Conservation (phyloP, 2,329 filamentous ascomycete species). For the Aspergillus sp. region DNA sequence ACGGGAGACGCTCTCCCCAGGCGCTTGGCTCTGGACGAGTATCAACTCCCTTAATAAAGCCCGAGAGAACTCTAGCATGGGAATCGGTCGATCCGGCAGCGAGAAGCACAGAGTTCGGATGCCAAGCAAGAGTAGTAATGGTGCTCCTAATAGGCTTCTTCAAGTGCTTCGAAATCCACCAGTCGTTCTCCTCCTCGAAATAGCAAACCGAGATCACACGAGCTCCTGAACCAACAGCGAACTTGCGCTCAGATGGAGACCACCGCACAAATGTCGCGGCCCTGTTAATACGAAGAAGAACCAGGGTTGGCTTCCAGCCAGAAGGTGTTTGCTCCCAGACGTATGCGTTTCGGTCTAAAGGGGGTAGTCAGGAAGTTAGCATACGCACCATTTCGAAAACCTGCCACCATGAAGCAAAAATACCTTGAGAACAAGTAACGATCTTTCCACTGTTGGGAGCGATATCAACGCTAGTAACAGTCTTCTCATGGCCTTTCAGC, state of each 20-base stretch:
- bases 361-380: slow-evolving; percentile 1
- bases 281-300: slow-evolving; percentile 92
- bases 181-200: slow-evolving; percentile 98
- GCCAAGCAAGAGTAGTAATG: slow-evolving; percentile 91
- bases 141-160: slow-evolving; percentile 99
- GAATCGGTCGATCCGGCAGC: slow-evolving; percentile 96
- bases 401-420: slow-evolving; percentile 10
- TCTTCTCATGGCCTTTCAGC: slow-evolving; percentile 94
- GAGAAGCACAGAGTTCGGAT: slow-evolving; percentile 92
- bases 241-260: slow-evolving; percentile 95
- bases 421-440: slow-evolving; percentile 94
- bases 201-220: slow-evolving; percentile 95
- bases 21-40: slow-evolving; percentile 73
- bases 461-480: slow-evolving; percentile 92
- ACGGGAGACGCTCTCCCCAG: slow-evolving; percentile 93
- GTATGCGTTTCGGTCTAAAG: slow-evolving; percentile 84
- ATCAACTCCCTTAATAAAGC: slow-evolving; percentile 94
- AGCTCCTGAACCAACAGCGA: slow-evolving; percentile 92
- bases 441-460: slow-evolving; percentile 85
- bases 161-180: slow-evolving; percentile 99
- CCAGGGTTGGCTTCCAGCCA: slow-evolving; percentile 94
- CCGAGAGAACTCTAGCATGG: slow-evolving; percentile 88
- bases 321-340: slow-evolving; percentile 93
- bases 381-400: neutral
- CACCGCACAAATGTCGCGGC: slow-evolving; percentile 95